Evolutionary conservation across 306 rosid genomes (phyloP), one percentile per base, ranked within the genome.

Genomic region (Mucuna pruriens): DNA sequence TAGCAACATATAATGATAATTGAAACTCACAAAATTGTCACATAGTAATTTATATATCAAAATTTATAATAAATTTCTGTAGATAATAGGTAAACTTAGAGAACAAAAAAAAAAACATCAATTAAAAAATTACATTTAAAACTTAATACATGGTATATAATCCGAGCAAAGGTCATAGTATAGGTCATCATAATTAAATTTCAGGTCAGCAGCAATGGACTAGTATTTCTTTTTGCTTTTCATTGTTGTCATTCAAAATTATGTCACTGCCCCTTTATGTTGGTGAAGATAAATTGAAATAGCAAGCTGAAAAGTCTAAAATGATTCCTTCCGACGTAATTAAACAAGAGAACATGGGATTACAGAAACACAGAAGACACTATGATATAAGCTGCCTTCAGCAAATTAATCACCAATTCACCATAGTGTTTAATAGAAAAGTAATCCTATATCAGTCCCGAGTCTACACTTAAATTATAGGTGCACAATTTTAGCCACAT

Each of bases 1-100:
- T 31, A 22, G 81, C 69, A 76, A 74, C 69, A 67, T 38, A 77
- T 22, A 82, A 38, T 9, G 15, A 44, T 31, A 40, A 60, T 13
- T 48, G 29, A 75, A 82, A 12, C 20, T 33, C 49, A 26, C 5
- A 36, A 44, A 58, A 20, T 74, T 67, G 54, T 31, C 65, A 16
- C 63, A 11, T 0, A 62, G 23, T 33, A 62, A 31, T 62, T 62
- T 4, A 33, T 16, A 62, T 60, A 25, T 57, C 9, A 60, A 60
- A 4, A 65, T 29, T 13, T 13, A 42, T 23, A 74, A 39, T 6
- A 81, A 71, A 76, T 34, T 62, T 62, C 51, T 42, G 58, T 70
- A 31, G 55, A 80, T 55, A 5, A 40, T 34, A 48, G 34, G 71
- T 55, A 67, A 31, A 75, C 6, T 33, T 44, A 36, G 11, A 51